phyloP scores from a whole-genome alignment of 306 rosid species.

The Betula pendula region DNA sequence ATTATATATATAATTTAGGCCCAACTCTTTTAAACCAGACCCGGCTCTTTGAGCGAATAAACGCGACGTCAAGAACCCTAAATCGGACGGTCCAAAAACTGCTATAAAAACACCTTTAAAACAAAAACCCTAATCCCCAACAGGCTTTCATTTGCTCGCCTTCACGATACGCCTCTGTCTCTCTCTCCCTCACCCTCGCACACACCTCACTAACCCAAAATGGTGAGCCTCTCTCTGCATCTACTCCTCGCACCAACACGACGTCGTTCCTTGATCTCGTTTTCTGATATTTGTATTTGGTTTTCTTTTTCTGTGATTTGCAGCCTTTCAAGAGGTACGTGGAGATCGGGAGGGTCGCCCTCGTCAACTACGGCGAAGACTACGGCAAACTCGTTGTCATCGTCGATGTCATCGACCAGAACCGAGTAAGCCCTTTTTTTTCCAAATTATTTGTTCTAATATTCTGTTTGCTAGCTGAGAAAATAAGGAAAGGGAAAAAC shows the following conservation, averaged over 20 bases:
- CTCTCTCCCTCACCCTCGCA: slow-evolving; percentile 4
- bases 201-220: slow-evolving; percentile 30
- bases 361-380: slow-evolving; percentile 84
- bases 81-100: slow-evolving; percentile 5
- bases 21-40: background rate
- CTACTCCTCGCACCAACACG: background rate
- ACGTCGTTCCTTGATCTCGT: background rate
- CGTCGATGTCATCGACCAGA: slow-evolving; percentile 91
- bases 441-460: background rate
- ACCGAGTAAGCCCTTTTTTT: slow-evolving; percentile 42
- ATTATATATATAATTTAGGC: background rate
- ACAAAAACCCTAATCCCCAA: slow-evolving; percentile 27
- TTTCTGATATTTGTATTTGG: background rate
- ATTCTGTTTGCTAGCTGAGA: background rate
- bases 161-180: background rate
- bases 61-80: background rate
- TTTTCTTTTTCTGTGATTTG: background rate
- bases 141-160: background rate
- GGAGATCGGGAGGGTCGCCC: slow-evolving; percentile 94
- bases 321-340: slow-evolving; percentile 94
- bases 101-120: background rate
- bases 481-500: background rate
- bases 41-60: background rate
- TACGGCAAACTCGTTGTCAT: slow-evolving; percentile 91
- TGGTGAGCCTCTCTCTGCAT: slow-evolving; percentile 44